phyloP scores from a whole-genome alignment of 331 rosid genomes.

The Quercus lobata region DNA sequence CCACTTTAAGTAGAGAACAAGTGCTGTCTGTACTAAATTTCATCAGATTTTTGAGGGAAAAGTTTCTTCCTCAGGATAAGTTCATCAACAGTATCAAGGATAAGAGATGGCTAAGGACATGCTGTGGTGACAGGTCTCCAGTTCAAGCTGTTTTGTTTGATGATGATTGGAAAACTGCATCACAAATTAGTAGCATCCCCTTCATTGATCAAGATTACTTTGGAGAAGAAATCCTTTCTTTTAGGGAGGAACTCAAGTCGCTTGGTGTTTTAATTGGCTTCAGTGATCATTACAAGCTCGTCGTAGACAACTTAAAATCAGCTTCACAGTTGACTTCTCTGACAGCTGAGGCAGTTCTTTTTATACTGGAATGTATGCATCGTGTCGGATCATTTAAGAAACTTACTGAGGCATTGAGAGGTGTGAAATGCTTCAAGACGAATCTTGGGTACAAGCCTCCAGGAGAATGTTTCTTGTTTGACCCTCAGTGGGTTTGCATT shows the following conservation, averaged over 20 bases:
- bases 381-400: not conserved
- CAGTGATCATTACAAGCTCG: conserved; percentile 24
- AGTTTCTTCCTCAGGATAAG: conserved; percentile 6
- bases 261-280: conserved; percentile 56
- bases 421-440: conserved; percentile 50
- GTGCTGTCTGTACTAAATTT: conserved; percentile 51
- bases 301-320: conserved; percentile 46
- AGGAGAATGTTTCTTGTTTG: not conserved
- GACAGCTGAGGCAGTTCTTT: conserved; percentile 41
- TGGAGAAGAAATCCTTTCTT: conserved; percentile 44
- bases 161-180: conserved; percentile 53
- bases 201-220: conserved; percentile 45
- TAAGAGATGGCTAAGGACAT: conserved; percentile 63
- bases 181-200: conserved; percentile 55
- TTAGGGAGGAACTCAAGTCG: conserved; percentile 47
- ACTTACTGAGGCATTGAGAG: conserved; percentile 23
- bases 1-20: conserved; percentile 30
- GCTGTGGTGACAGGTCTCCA: conserved; percentile 55
- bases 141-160: conserved; percentile 48
- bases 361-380: conserved; percentile 16
- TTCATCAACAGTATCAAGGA: conserved; percentile 38
- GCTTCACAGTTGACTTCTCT: conserved; percentile 24
- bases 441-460: conserved; percentile 52
- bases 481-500: too few species aligned
- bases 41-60: conserved; percentile 41